These are phyloP conservation scores for Diutina neorugosa DNA, from an alignment of 1,139 yeast genomes.

Conservation along the genomic window DNA sequence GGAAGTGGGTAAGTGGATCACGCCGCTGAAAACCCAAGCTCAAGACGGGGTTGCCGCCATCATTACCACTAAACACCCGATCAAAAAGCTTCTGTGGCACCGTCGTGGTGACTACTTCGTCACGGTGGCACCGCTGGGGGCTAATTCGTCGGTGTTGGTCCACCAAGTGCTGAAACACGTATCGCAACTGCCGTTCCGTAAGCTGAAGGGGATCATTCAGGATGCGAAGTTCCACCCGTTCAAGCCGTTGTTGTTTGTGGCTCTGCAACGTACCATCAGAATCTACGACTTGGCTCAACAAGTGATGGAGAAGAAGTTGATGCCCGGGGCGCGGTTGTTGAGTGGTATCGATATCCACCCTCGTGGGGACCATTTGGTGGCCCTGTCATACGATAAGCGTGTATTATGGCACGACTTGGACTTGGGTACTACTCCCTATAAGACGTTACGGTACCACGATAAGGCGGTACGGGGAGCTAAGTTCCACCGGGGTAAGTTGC, in stretches of 20 bases:
- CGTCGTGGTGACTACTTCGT: slow-evolving; percentile 95
- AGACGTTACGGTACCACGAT: slow-evolving; percentile 88
- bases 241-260: slow-evolving; percentile 87
- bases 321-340: slow-evolving; percentile 96
- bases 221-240: slow-evolving; percentile 96
- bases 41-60: slow-evolving; percentile 58
- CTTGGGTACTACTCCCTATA: slow-evolving; percentile 80
- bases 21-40: slow-evolving; percentile 56
- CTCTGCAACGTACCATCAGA: slow-evolving; percentile 85
- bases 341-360: slow-evolving; percentile 90
- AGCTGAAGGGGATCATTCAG: slow-evolving; percentile 87
- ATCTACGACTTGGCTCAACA: slow-evolving; percentile 87
- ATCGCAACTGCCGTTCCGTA: slow-evolving; percentile 94
- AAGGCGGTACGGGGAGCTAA: slow-evolving; percentile 84
- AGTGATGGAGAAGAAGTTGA: slow-evolving; percentile 64
- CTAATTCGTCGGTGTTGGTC: slow-evolving; percentile 78
- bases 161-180: slow-evolving; percentile 92
- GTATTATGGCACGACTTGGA: slow-evolving; percentile 97
- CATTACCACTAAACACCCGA: slow-evolving; percentile 58
- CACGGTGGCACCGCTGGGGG: slow-evolving; percentile 83
- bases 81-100: slow-evolving; percentile 89
- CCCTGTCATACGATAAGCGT: slow-evolving; percentile 89
- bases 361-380: slow-evolving; percentile 86
- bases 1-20: slow-evolving; percentile 72
- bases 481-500: slow-evolving; percentile 77